Percentiles rank a stretch among this genome's conserved stretches.
Conservation (phyloP, 768 basidiomycete genomes). For the Rhizopogon sp. region DNA sequence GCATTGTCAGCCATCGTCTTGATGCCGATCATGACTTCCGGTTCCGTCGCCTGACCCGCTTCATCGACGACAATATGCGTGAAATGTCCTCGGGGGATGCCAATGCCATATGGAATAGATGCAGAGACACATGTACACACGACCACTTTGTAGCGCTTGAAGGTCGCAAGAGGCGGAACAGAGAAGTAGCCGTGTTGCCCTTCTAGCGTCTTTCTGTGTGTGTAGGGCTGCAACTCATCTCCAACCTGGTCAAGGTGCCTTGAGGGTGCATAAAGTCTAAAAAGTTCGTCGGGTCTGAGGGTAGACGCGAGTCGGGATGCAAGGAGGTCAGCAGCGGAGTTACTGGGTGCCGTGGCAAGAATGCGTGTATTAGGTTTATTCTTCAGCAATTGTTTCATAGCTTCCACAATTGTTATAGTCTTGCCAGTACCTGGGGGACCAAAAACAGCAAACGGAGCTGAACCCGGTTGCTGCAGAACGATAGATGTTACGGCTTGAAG, state of each 20-base stretch:
- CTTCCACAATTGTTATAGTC: slow-evolving; percentile 61
- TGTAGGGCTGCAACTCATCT: slow-evolving; percentile 32
- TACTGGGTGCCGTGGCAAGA: slow-evolving; percentile 64
- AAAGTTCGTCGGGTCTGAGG: slow-evolving; percentile 35
- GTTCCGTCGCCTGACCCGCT: slow-evolving; percentile 69
- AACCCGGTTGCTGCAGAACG: slow-evolving; percentile 36
- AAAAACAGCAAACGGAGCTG: slow-evolving; percentile 54
- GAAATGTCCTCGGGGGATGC: slow-evolving; percentile 57
- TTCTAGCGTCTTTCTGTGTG: slow-evolving; percentile 28
- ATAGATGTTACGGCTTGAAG: slow-evolving; percentile 46
- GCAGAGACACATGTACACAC: slow-evolving; percentile 65
- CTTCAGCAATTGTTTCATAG: slow-evolving; percentile 50
- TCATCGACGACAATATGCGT: slow-evolving; percentile 69
- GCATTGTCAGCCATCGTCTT: slow-evolving; percentile 48
- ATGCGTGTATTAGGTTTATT: slow-evolving; percentile 38
- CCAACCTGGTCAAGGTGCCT: slow-evolving; percentile 35
- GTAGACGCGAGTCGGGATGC: slow-evolving; percentile 33
- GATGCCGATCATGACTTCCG: slow-evolving; percentile 58
- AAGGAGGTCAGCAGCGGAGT: slow-evolving; percentile 62
- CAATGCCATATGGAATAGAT: slow-evolving; percentile 48
- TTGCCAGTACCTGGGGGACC: slow-evolving; percentile 70
- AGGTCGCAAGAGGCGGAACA: slow-evolving; percentile 34
- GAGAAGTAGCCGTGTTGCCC: slow-evolving; percentile 12
- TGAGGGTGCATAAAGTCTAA: slow-evolving; percentile 50
- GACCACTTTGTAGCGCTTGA: slow-evolving; percentile 47